Evolutionary conservation across 2,329 filamentous ascomycete species (phyloP), one percentile per base, ranked within the genome.

Genomic region (Fusarium sulawesiense): DNA sequence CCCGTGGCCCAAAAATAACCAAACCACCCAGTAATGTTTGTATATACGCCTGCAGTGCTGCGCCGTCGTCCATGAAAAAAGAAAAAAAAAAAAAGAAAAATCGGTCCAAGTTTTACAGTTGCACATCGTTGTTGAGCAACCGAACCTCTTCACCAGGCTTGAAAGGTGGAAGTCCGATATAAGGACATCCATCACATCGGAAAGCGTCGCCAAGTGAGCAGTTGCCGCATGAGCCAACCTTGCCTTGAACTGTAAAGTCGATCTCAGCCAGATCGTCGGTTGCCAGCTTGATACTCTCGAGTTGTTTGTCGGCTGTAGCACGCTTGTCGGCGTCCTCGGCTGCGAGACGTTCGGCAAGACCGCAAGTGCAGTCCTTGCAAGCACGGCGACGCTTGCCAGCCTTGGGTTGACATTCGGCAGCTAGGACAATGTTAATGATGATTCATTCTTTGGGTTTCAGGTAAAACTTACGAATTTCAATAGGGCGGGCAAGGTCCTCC

Each of bases 291-390:
- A 93, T 83, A 21, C 89, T 85, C 51, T 87, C 88, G 48, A 98
- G 86, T 79, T 92, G 92, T 56, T 78, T 78, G 60, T 83, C 78
- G 62, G 93, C 85, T n/a, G 89, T 85, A 76, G 90, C 88, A 49
- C 93, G 85, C 60, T 93, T 87, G 76, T 89, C 86, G 45, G 84
- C 85, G 80, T 98, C 96, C 83, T 98, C 93, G n/a, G 91, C 91
- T 74, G 93, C 92, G 53, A 98, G 82, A 66, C 91, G 89, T 79
- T 96, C 89, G 25, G 94, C 93, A 27, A 99, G 89, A 53, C 96
- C 96, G 78, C 96, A 99, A 11, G 93, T 95, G 84, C 96, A 99
- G 84, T 99, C 96, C 83, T 99, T 98, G 86, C 96, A 99, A 61
- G 96, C 94, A 67, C 94, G 91, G 58, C 95, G 91, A 73, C 95